These are phyloP conservation scores for Nicotiana sylvestris DNA, from an alignment of 257 asterid genomes.

Conservation along the genomic window DNA sequence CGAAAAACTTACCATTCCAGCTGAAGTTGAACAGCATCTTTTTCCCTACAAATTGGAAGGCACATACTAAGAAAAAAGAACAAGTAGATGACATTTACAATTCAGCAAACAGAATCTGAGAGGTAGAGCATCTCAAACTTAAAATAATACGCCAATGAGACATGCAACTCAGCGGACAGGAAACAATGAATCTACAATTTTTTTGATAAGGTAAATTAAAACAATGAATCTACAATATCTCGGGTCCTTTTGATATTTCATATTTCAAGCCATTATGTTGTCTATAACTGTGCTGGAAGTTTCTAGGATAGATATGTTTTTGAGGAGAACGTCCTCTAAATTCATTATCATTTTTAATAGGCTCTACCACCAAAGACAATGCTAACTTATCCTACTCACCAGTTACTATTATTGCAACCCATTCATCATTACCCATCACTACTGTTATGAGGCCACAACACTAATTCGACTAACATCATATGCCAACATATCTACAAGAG, in stretches of 20 bases:
- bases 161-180: background rate
- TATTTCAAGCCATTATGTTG: background rate
- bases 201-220: no score
- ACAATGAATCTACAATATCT: background rate
- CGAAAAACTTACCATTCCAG: constrained; percentile 63
- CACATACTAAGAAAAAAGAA: background rate
- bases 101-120: constrained; percentile 18
- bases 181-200: background rate
- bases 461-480: background rate
- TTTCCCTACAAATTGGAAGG: constrained; percentile 44
- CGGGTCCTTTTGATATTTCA: background rate
- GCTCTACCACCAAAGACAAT: background rate
- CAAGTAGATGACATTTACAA: background rate
- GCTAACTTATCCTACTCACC: background rate
- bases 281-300: background rate
- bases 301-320: background rate
- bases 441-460: background rate
- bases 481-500: background rate
- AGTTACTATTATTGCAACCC: background rate
- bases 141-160: background rate
- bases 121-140: background rate
- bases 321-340: background rate
- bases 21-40: constrained; percentile 88
- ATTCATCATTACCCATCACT: background rate
- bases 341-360: background rate